These are phyloP conservation scores for Wallacemonas collosoma DNA, from an alignment of 208 protist genomes.

Conservation along the genomic window DNA sequence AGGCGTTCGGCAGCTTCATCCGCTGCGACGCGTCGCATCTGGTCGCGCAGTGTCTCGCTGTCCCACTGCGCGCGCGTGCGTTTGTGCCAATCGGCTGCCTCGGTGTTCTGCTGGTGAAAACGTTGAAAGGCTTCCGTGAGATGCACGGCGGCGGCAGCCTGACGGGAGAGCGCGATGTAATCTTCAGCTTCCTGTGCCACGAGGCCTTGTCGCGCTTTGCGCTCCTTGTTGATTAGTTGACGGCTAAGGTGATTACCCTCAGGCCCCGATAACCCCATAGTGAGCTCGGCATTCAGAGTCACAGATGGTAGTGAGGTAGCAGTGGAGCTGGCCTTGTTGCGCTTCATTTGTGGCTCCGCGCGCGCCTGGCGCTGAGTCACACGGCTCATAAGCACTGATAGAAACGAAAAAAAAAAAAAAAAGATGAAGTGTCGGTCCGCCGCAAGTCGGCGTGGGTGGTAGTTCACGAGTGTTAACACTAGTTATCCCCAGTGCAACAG, in stretches of 20 bases:
- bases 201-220: background rate
- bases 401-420: constrained; percentile 13
- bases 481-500: too few species aligned
- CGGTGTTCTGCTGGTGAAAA: constrained; percentile 1
- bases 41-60: constrained; percentile 22
- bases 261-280: background rate
- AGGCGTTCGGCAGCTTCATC: constrained; percentile 21
- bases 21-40: constrained; percentile 12
- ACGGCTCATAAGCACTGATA: background rate
- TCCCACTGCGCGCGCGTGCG: constrained; percentile 19
- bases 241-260: background rate
- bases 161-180: constrained; percentile 3
- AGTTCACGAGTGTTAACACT: too few species aligned
- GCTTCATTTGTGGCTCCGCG: background rate
- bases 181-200: constrained; percentile 17
- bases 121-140: background rate
- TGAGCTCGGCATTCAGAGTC: too few species aligned
- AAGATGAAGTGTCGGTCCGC: background rate
- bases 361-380: background rate
- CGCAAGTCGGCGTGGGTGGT: too few species aligned
- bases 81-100: background rate
- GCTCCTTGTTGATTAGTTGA: constrained; percentile 16
- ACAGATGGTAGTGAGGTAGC: background rate
- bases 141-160: background rate
- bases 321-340: background rate